phyloP scores from a whole-genome alignment of 2,329 filamentous ascomycete genomes.

The Periconia sp. region DNA sequence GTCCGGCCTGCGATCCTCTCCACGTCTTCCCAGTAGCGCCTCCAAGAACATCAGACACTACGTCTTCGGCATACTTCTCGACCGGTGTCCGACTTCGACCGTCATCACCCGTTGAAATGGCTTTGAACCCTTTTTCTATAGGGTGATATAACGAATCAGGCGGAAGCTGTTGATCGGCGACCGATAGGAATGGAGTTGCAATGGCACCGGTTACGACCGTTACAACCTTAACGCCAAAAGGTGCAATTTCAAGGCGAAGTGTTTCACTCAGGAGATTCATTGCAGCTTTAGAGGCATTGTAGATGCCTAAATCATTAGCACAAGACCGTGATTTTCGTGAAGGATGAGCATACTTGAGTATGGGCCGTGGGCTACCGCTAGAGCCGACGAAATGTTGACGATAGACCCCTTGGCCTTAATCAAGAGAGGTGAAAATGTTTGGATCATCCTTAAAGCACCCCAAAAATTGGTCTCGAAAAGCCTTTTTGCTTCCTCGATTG shows the following conservation, averaged over 20 bases:
- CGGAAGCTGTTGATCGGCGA: not conserved
- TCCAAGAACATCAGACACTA: not conserved
- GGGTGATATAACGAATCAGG: not conserved
- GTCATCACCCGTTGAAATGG: not conserved
- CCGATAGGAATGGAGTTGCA: not conserved
- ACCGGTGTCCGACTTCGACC: not conserved
- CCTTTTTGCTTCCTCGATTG: constrained; percentile 16
- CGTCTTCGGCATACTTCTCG: not conserved
- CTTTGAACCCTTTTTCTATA: not conserved
- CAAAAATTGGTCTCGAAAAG: constrained; percentile 48
- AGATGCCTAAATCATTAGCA: constrained; percentile 25
- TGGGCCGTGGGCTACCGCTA: too few relatives aligned
- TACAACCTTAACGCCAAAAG: constrained; percentile 50
- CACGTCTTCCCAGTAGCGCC: not conserved
- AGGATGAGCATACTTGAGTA: too few relatives aligned
- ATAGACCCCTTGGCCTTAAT: constrained; percentile 14
- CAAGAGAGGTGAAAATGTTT: constrained; percentile 43
- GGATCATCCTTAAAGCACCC: constrained; percentile 42
- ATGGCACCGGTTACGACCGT: constrained; percentile 55
- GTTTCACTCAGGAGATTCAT: constrained; percentile 12
- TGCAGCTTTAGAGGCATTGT: constrained; percentile 45
- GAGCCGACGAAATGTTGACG: constrained; percentile 13
- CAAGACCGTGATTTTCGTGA: too few relatives aligned
- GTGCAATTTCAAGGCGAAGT: constrained; percentile 56
- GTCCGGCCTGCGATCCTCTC: not conserved